Conservation (phyloP, 371 early-diverging fungal species). For the Mucor irregularis region DNA sequence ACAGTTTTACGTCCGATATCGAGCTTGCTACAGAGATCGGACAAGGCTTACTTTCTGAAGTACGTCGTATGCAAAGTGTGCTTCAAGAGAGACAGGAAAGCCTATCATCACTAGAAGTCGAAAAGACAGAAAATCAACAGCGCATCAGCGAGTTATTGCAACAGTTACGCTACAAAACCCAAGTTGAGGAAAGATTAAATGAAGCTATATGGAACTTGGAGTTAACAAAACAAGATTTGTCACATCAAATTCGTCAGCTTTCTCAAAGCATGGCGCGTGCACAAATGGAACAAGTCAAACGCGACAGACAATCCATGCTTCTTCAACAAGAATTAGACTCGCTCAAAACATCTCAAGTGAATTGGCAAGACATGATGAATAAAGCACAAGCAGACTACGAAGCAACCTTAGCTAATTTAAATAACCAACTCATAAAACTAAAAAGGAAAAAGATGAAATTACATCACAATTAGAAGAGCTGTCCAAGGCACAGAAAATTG, state of each 20-base stretch:
- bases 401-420: slow-evolving; percentile 12
- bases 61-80: slow-evolving; percentile 39
- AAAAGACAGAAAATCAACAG: slow-evolving; percentile 56
- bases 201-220: slow-evolving; percentile 46
- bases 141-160: slow-evolving; percentile 53
- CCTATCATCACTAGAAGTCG: slow-evolving; percentile 50
- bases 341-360: slow-evolving; percentile 17
- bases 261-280: slow-evolving; percentile 43
- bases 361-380: slow-evolving; percentile 16
- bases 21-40: slow-evolving; percentile 44
- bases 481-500: not conserved
- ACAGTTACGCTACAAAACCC: slow-evolving; percentile 49
- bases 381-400: slow-evolving; percentile 25
- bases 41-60: slow-evolving; percentile 41
- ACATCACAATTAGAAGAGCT: slow-evolving; percentile 4
- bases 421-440: slow-evolving; percentile 16
- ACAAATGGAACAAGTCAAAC: slow-evolving; percentile 46
- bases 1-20: slow-evolving; percentile 16
- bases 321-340: slow-evolving; percentile 50
- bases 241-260: slow-evolving; percentile 48
- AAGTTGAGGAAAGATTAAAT: slow-evolving; percentile 43
- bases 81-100: slow-evolving; percentile 55
- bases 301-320: slow-evolving; percentile 43
- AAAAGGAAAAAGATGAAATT: slow-evolving; percentile 20
- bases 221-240: slow-evolving; percentile 36